Base-by-base conservation (phyloP, 495 filamentous ascomycete genomes). In the Talaromyces liani region DNA sequence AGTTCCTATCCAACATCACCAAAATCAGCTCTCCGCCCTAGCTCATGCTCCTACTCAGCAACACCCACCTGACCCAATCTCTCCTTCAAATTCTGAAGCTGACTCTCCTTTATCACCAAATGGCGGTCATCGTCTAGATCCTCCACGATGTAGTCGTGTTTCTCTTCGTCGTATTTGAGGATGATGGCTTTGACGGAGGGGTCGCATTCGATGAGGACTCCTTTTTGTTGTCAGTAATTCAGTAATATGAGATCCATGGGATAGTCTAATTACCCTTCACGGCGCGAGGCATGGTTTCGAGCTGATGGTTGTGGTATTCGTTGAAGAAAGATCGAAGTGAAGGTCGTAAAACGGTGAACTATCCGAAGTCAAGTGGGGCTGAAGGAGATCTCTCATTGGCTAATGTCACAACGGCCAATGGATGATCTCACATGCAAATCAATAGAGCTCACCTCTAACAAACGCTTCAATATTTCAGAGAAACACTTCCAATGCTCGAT, bases 121-220 rank as follows among this genome's bases (percentile, higher is more conserved):
- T 85, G 85, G 5, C 78, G 78, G 62, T 85, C 79, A 67, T 91
- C 89, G 69, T 91, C 89, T 2, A 91, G 75, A 55, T 91, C 88
- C 70, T 91, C 88, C 63, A 91, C 82, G 62, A 91, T 89, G 70
- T 87, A 89, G 65, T 88, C 87, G 69, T 90, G 84, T 63, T 78
- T 72, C 63, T 86, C 81, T 61, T 80, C 77, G 66, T 91, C 86
- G 74, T 91, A 89, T 64, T 88, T 88, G 45, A 85, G 77, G 66
- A 91, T 85, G 70, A 91, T 89, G 45, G 88, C 86, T 72, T 89
- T 90, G 75, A 91, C 89, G 53, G 87, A 88, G 5, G 88, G 86
- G 69, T 92, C 90, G 75, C 88, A 91, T 71, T 89, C 82, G 67
- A 92, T 84, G 61, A 92, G 79, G 47, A 91, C 85, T 67, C 89